Base-by-base conservation (phyloP, 139 green algal species). In the Tetradesmus obliquus region DNA sequence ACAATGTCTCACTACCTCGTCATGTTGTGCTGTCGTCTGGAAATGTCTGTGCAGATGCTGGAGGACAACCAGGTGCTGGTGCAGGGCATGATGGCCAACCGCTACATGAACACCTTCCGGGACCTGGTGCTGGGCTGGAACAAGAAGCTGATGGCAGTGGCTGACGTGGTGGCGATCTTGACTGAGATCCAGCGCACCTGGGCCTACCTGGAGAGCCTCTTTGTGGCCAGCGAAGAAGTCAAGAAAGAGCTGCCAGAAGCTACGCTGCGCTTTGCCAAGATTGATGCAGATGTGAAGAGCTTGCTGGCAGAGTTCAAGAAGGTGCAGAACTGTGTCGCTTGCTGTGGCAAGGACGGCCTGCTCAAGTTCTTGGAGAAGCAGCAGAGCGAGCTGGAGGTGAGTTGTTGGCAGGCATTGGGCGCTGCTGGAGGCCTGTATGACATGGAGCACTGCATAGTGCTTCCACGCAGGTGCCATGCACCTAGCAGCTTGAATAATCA, bases 21-120 rank as follows among this genome's bases (percentile, higher is more conserved):
- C 32, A 45, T 45, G 32, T 45, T 45, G 32, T 45, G 32, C 32
- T 45, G 32, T 45, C 5, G 15, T n/a, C 17, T 76, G 2, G 17
- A 24, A 7, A 66, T 66, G 7, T 66, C 57, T 9, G 8, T 91
- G 20, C 93, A 95, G 93, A 94, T 94, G 19, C 93, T 98, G 89
- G 96, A 98, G 93, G 96, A 98, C 88, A 97, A 98, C 92, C 96
- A 98, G 92, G 96, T 99, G 80, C 94, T 98, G 74, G 96, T 98
- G 84, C 97, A 99, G 95, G 96, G 97, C 92, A 98, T 99, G 97
- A 97, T 98, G 94, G 97, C 97, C 90, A 98, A 98, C 92, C 94
- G 97, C 84, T 99, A 98, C 95, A 98, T 98, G 96, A 95, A 94
- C 88, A 98, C 96, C 60, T 99, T 99, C 95, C 88, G 94, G 7